Evolutionary conservation across 805 yeast genomes (phyloP).

Genomic region (Clavispora santaluciae): DNA sequence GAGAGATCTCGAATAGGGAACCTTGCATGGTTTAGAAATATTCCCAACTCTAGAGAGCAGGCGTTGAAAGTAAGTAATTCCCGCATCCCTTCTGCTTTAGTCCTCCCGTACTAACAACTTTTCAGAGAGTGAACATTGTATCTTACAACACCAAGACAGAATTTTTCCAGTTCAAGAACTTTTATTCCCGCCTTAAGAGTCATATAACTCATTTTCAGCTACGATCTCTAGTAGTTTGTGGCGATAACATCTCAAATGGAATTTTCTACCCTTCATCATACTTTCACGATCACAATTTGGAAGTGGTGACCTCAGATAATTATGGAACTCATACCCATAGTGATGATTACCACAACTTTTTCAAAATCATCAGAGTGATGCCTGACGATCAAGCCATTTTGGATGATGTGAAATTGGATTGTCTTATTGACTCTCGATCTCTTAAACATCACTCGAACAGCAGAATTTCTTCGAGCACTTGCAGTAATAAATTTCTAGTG

Average conservation of each 20-base stretch:
- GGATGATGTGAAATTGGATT: constrained; percentile 30
- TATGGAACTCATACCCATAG: constrained; percentile 13
- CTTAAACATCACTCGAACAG: constrained; percentile 27
- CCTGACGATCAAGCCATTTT: constrained; percentile 20
- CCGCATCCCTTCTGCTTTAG: not conserved
- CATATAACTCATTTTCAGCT: constrained; percentile 55
- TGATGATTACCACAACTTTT: constrained; percentile 27
- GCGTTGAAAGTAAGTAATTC: constrained; percentile 31
- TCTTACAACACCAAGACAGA: constrained; percentile 24
- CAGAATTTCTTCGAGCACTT: constrained; percentile 45
- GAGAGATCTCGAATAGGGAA: constrained; percentile 34
- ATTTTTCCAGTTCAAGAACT: constrained; percentile 35
- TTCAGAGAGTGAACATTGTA: constrained; percentile 18
- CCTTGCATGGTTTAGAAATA: constrained; percentile 35
- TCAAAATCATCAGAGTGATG: constrained; percentile 32
- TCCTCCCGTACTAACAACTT: constrained; percentile 17
- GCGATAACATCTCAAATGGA: constrained; percentile 27
- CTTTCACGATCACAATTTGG: constrained; percentile 26
- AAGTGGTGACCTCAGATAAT: constrained; percentile 14
- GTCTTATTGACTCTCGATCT: constrained; percentile 33
- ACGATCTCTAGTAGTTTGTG: constrained; percentile 44
- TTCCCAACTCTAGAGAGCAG: constrained; percentile 28
- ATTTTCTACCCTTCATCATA: constrained; percentile 38
- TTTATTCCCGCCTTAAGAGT: constrained; percentile 42
- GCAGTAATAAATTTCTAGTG: constrained; percentile 37